phyloP scores from a whole-genome alignment of 108 stramenopile genomes.

The Cylindrotheca fusiformis region DNA sequence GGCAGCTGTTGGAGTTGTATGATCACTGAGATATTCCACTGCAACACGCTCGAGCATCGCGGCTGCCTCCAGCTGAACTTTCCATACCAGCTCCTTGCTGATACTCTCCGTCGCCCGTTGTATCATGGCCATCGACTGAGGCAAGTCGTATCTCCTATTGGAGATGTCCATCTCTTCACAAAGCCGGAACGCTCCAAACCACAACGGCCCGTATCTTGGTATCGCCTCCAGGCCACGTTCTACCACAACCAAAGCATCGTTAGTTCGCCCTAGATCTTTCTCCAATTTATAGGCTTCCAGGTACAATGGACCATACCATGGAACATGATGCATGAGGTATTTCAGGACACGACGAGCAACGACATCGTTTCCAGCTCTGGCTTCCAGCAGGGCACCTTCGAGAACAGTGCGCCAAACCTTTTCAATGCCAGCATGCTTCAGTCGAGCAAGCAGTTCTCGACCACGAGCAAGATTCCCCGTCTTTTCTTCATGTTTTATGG shows the following conservation, averaged over 20 bases:
- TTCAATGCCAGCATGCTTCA: constrained; percentile 87
- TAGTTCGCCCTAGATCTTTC: constrained; percentile 66
- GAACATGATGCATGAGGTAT: constrained; percentile 90
- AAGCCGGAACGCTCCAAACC: constrained; percentile 95
- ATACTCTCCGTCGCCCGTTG: constrained; percentile 80
- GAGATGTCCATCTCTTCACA: constrained; percentile 75
- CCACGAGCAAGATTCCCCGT: constrained; percentile 69
- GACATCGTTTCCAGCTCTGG: constrained; percentile 83
- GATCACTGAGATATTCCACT: constrained; percentile 28
- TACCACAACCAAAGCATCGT: constrained; percentile 87
- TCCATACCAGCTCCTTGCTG: constrained; percentile 94
- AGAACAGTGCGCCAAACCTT: constrained; percentile 94
- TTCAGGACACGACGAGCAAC: constrained; percentile 84
- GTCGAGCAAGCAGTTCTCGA: constrained; percentile 76
- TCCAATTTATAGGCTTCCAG: constrained; percentile 93
- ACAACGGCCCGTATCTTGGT: constrained; percentile 95
- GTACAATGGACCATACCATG: constrained; percentile 98
- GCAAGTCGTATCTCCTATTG: constrained; percentile 46
- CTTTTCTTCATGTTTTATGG: constrained; percentile 92
- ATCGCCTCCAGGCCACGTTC: constrained; percentile 89
- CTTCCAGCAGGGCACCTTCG: constrained; percentile 95
- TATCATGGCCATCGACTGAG: constrained; percentile 69
- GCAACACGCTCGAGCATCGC: constrained; percentile 91
- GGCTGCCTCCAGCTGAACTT: constrained; percentile 94
- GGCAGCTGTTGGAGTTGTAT: constrained; percentile 33